Conservation (phyloP, 371 early-diverging fungal genomes). For the Actinomortierella ambigua region DNA sequence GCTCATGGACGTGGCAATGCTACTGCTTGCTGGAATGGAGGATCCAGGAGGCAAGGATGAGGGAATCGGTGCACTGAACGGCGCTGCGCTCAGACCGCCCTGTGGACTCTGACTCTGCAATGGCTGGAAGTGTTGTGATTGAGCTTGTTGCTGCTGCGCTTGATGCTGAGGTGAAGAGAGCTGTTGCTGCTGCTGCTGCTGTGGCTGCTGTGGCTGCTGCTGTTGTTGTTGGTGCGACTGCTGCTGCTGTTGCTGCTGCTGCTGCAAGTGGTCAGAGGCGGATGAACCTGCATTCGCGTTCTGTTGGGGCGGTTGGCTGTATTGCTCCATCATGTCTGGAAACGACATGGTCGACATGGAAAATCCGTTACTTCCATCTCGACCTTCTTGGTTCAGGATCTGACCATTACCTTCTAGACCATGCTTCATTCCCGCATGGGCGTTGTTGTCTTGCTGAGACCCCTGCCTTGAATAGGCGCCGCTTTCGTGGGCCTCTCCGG, state of each 20-base stretch:
- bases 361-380: conserved; percentile 9
- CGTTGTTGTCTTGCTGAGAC: conserved; percentile 8
- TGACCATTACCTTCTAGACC: no score
- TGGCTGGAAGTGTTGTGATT: not conserved
- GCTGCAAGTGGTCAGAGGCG: conserved; percentile 2
- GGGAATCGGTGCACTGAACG: conserved; percentile 6
- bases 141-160: conserved; percentile 2
- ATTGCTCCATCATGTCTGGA: conserved; percentile 14
- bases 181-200: conserved; percentile 12
- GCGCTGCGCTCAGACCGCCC: not conserved
- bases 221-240: conserved; percentile 15
- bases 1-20: no score
- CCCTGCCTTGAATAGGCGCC: not conserved
- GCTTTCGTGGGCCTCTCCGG: not conserved
- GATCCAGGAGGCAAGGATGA: conserved; percentile 8
- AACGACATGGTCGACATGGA: conserved; percentile 3
- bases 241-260: conserved; percentile 12
- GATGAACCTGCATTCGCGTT: conserved; percentile 3
- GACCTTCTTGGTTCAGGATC: no score
- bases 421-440: not conserved
- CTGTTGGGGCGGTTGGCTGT: conserved; percentile 5
- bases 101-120: conserved; percentile 11
- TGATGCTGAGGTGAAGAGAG: conserved; percentile 12
- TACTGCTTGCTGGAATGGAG: not conserved
- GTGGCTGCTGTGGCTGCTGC: conserved; percentile 7